Percentiles rank a stretch among this genome's conserved stretches.
Conservation (phyloP, 2,329 filamentous ascomycete genomes). For the Helminthosporium solani region DNA sequence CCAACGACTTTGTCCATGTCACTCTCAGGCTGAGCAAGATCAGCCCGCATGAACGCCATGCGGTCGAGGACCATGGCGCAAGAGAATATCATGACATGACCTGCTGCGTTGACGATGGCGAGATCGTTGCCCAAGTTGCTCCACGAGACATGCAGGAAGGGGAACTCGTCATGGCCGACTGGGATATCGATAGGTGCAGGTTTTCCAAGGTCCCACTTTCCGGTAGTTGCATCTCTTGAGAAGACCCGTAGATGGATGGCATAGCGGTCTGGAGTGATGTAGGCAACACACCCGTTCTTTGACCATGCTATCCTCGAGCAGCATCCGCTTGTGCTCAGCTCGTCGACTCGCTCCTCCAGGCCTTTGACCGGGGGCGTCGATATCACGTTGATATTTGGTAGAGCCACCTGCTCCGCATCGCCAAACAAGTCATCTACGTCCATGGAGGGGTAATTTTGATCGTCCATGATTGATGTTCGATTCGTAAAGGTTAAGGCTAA, state of each 20-base stretch:
- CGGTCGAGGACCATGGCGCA: slow-evolving; percentile 73
- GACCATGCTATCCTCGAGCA: slow-evolving; percentile 87
- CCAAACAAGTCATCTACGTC: slow-evolving; percentile 50
- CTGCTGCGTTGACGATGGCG: slow-evolving; percentile 77
- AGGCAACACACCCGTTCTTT: slow-evolving; percentile 79
- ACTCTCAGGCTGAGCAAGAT: slow-evolving; percentile 67
- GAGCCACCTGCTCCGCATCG: slow-evolving; percentile 58
- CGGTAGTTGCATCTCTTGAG: slow-evolving; percentile 66
- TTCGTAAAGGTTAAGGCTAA: slow-evolving; percentile 20
- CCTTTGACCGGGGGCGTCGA: slow-evolving; percentile 61
- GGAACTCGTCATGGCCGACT: slow-evolving; percentile 62
- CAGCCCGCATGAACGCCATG: slow-evolving; percentile 62
- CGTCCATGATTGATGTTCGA: slow-evolving; percentile 54
- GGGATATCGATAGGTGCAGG: slow-evolving; percentile 66
- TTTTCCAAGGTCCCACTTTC: slow-evolving; percentile 73
- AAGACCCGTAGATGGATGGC: slow-evolving; percentile 73
- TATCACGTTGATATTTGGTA: slow-evolving; percentile 56
- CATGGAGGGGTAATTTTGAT: slow-evolving; percentile 52
- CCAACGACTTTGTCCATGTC: slow-evolving; percentile 79
- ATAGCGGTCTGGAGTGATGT: slow-evolving; percentile 70
- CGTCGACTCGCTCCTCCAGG: slow-evolving; percentile 71
- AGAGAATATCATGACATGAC: slow-evolving; percentile 72
- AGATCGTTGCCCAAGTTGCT: slow-evolving; percentile 75
- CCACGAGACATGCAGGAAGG: slow-evolving; percentile 81
- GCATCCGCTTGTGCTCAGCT: slow-evolving; percentile 72